Percentiles rank a stretch among this genome's conserved stretches.
Conservation (phyloP, 2,329 filamentous ascomycete species). For the Clonostachys byssicola region DNA sequence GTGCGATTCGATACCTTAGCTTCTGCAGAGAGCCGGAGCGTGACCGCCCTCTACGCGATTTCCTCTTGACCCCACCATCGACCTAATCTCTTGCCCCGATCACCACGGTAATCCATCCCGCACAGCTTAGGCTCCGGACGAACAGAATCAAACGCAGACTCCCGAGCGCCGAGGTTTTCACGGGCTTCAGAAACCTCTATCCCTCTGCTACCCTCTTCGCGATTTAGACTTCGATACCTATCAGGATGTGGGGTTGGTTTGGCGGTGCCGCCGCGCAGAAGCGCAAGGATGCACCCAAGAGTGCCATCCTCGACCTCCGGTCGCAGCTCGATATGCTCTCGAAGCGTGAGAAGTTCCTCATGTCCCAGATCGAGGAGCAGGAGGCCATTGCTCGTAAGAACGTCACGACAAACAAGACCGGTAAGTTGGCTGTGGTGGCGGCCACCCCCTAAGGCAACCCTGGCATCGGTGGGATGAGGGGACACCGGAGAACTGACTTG, state of each 20-base stretch:
- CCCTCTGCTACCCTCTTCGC: no score
- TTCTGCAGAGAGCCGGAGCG: no score
- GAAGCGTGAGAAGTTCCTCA: constrained; percentile 89
- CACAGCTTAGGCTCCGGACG: no score
- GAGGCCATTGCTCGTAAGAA: constrained; percentile 86
- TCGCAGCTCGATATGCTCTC: constrained; percentile 95
- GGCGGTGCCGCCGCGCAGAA: constrained; percentile 77
- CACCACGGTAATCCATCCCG: no score
- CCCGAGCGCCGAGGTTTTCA: no score
- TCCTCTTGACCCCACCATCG: no score
- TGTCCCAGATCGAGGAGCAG: constrained; percentile 90
- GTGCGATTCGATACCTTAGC: no score
- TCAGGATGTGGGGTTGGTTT: constrained; percentile 81
- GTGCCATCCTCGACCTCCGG: constrained; percentile 85
- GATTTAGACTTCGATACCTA: no score
- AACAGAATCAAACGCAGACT: no score
- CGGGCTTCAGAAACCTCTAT: no score
- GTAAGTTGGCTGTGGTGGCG: constrained; percentile 50
- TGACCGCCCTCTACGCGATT: no score
- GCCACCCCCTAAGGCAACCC: neutral
- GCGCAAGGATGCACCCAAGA: constrained; percentile 92
- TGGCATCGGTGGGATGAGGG: neutral
- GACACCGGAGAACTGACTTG: neutral
- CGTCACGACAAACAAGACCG: constrained; percentile 79
- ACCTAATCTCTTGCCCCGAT: no score